Evolutionary conservation across 441 rosid genomes (phyloP), one percentile per base, ranked within the genome.

Genomic region (Arabidopsis lyrata): DNA sequence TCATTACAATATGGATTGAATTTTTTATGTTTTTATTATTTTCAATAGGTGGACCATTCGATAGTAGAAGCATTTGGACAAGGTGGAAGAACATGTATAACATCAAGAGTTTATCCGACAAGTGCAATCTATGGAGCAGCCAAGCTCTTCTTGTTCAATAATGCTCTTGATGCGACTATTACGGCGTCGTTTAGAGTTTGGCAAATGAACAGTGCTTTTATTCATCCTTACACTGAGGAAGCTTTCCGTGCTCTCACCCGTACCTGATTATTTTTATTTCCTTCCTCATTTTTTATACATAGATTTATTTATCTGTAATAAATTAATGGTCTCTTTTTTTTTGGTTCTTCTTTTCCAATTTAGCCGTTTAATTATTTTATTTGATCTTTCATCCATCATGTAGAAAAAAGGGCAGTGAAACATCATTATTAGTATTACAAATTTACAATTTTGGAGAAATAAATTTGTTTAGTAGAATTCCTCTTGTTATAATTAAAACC

Each of bases 181-280:
- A 87, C 62, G 36, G 90, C 89, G 15, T 84, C 87, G 5, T 83
- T 95, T 76, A 87, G 65, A 69, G 82, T 92, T 2, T 95, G 98
- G 98, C 86, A 91, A 81, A 87, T 95, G 92, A 88, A 86, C 78
- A 87, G 95, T 60, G 97, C 97, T 18, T 90, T 88, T 63, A 90
- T 90, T 66, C 87, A 77, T 3, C 89, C 92, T 2, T 88, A 63
- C 66, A 76, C 88, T 14, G 67, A 57, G 22, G 62, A 67, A 1
- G 55, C n/a, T 36, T 49, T 64, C 1, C 49, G 31, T 50, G 68
- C 62, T 67, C 73, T 53, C 18, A 45, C 70, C 22, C 81, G 69
- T 61, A 52, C 54, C 66, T 78, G 66, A 72, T 66, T 45, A 11
- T 49, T 35, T 39, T 15, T 29, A 39, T 20, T 11, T 1, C 14